These are phyloP conservation scores for Boletus edulis DNA, from an alignment of 768 basidiomycete species.

Conservation along the genomic window DNA sequence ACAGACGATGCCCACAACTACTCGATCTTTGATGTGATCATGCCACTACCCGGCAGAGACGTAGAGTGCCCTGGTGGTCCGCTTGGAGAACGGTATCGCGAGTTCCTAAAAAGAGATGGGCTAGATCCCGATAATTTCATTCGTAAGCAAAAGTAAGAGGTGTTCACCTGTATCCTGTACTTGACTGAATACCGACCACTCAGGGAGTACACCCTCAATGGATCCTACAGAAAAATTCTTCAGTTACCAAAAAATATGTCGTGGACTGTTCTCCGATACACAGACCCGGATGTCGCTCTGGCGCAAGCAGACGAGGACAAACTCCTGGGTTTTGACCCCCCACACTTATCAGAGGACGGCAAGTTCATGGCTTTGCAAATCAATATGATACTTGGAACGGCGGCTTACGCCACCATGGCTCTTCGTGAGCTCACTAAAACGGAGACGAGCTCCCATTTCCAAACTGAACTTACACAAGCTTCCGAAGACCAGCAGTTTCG, in stretches of 20 bases:
- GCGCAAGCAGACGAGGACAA: conserved; percentile 96
- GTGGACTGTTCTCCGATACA: conserved; percentile 84
- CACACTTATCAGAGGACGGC: conserved; percentile 64
- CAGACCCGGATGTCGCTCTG: conserved; percentile 88
- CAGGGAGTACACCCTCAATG: conserved; percentile 90
- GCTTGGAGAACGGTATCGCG: conserved; percentile 82
- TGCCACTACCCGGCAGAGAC: conserved; percentile 96
- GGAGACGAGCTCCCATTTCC: conserved; percentile 91
- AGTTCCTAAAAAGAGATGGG: conserved; percentile 82
- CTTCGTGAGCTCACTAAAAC: conserved; percentile 92
- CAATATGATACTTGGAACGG: conserved; percentile 79
- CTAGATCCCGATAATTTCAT: conserved; percentile 88
- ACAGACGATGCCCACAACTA: conserved; percentile 77
- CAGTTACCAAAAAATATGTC: conserved; percentile 80
- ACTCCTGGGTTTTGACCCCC: conserved; percentile 76
- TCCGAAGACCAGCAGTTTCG: conserved; percentile 84
- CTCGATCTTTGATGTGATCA: conserved; percentile 91
- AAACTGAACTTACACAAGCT: conserved; percentile 70
- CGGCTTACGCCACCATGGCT: conserved; percentile 98
- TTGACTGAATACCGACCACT: conserved; percentile 7
- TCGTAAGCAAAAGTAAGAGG: conserved; percentile 80
- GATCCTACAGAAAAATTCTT: conserved; percentile 91
- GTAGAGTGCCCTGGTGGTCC: conserved; percentile 88
- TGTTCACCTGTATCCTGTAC: neutral
- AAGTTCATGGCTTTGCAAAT: conserved; percentile 89